Conservation (phyloP, 345 rosid genomes). For the Populus davidiana region DNA sequence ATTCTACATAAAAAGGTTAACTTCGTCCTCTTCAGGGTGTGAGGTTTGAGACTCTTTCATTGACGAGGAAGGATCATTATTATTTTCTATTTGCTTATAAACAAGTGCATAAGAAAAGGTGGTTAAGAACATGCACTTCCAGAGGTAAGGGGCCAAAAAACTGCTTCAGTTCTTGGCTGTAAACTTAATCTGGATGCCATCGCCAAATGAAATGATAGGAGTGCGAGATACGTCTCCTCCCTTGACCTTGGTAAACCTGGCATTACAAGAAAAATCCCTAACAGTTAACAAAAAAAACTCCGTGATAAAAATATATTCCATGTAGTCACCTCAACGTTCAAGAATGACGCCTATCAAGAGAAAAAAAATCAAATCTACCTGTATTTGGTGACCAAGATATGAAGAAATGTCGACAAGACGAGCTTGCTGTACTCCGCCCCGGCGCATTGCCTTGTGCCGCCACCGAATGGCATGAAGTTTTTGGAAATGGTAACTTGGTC, state of each 20-base stretch:
- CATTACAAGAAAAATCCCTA: background rate
- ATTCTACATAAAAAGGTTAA: background rate
- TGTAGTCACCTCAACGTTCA: background rate
- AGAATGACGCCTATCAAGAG: background rate
- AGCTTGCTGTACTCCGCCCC: slow-evolving; percentile 47
- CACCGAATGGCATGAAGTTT: slow-evolving; percentile 47
- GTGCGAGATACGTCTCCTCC: background rate
- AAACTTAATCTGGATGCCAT: background rate
- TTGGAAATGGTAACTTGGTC: slow-evolving; percentile 18
- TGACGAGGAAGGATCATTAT: background rate
- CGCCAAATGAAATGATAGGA: background rate
- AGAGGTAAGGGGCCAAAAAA: background rate
- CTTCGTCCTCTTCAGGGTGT: background rate
- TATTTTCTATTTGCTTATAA: background rate
- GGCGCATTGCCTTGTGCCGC: slow-evolving; percentile 43
- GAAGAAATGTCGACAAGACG: slow-evolving; percentile 37
- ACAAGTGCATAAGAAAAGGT: background rate
- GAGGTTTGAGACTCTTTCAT: background rate
- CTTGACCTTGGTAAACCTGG: background rate
- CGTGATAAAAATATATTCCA: background rate
- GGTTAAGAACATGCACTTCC: background rate
- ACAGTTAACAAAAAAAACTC: background rate
- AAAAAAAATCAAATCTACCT: background rate
- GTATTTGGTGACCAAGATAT: slow-evolving; percentile 23
- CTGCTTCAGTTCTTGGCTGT: background rate